Conservation (phyloP, 441 rosid species). For the Melastoma candidum region DNA sequence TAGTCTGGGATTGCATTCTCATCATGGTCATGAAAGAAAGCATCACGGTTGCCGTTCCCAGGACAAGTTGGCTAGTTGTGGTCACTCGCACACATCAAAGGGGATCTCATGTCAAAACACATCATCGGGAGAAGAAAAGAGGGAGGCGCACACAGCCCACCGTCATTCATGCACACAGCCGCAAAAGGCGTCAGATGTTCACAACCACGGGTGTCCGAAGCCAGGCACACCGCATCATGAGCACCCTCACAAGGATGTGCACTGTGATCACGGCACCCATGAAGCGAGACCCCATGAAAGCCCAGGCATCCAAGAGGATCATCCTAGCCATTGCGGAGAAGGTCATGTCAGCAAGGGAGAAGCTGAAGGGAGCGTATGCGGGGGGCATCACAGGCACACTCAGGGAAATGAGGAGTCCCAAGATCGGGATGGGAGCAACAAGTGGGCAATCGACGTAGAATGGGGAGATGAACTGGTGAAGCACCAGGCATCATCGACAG, state of each 20-base stretch:
- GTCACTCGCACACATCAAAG: too few species aligned
- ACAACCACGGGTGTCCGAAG: conserved; percentile 2
- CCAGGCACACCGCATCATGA: neutral
- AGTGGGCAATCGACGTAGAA: conserved; percentile 8
- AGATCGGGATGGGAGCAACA: too few species aligned
- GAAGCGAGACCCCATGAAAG: conserved; percentile 1
- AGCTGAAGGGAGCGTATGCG: neutral
- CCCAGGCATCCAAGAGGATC: neutral
- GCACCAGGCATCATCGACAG: neutral
- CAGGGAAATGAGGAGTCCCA: too few species aligned
- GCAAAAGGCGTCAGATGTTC: neutral
- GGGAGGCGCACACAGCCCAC: neutral
- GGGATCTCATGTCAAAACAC: too few species aligned
- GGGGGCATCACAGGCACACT: neutral
- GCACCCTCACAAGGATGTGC: conserved; percentile 8
- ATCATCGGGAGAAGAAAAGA: neutral
- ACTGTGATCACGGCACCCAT: conserved; percentile 12
- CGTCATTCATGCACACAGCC: neutral
- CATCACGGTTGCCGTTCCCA: too few species aligned
- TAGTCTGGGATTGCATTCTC: too few species aligned
- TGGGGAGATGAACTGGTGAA: neutral
- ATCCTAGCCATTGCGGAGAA: neutral
- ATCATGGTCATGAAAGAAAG: too few species aligned
- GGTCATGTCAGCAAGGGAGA: conserved; percentile 1
- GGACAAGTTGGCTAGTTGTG: too few species aligned